A percentile compares a stretch with the other conserved stretches of the same genome.
phyloP scores from a whole-genome alignment of 179 eudicot species.

The Heliamphora pulchella region DNA sequence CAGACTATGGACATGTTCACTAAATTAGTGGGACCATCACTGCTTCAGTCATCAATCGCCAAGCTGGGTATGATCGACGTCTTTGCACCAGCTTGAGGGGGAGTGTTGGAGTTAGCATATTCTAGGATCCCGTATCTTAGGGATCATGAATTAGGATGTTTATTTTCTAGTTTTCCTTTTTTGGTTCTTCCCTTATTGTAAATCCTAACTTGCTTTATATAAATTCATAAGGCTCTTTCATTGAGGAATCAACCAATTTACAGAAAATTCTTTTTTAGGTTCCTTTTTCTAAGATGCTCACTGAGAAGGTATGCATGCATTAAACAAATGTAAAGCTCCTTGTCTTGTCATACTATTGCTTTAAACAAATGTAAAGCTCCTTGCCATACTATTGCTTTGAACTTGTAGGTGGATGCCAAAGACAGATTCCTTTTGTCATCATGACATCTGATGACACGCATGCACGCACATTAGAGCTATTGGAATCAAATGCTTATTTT shows the following conservation, averaged over 20 bases:
- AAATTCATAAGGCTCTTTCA: neutral
- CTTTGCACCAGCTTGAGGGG: no score
- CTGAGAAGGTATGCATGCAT: neutral
- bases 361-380: conserved; percentile 6
- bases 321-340: conserved; percentile 6
- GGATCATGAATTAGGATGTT: no score
- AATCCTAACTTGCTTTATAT: no score
- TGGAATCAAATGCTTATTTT: conserved; percentile 79
- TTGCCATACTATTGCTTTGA: conserved; percentile 11
- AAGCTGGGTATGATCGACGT: no score
- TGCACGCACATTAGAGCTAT: conserved; percentile 55
- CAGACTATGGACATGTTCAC: no score
- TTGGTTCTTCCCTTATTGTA: no score
- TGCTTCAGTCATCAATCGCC: no score
- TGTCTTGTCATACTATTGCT: neutral
- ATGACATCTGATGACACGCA: conserved; percentile 99
- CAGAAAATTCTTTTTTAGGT: neutral
- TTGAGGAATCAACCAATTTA: neutral
- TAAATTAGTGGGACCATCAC: no score
- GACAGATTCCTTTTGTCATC: conserved; percentile 72
- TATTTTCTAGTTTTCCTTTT: no score
- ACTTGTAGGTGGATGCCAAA: conserved; percentile 51
- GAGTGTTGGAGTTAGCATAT: no score
- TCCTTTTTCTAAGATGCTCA: conserved; percentile 5
- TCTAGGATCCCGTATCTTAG: no score